These are phyloP conservation scores for Penicillium sp. DNA, from an alignment of 2,329 filamentous ascomycete genomes.

Conservation along the genomic window DNA sequence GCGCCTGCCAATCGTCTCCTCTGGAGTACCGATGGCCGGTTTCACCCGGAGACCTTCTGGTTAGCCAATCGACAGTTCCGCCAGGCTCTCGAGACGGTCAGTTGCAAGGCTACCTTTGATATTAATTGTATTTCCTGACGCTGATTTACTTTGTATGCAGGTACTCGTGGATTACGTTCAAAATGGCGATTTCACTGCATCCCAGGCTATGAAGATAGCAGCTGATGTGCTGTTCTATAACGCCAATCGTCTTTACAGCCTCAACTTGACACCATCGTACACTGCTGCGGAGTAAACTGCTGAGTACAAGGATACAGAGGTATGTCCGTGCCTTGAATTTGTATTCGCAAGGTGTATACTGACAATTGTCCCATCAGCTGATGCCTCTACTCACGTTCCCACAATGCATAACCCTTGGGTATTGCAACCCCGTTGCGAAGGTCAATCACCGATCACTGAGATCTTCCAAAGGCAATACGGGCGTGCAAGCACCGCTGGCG, in stretches of 20 bases:
- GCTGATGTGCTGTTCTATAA: conserved; percentile 73
- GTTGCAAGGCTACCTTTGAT: conserved; percentile 13
- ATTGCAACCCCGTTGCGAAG: conserved; percentile 28
- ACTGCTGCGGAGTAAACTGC: background rate
- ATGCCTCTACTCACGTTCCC: background rate
- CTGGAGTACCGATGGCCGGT: conserved; percentile 79
- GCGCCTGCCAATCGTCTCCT: conserved; percentile 72
- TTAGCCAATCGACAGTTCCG: conserved; percentile 70
- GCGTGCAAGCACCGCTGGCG: conserved; percentile 30
- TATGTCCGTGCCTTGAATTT: conserved; percentile 43
- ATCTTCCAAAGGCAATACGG: no score
- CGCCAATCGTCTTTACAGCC: conserved; percentile 69
- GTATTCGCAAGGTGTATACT: background rate
- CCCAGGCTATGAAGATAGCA: conserved; percentile 62
- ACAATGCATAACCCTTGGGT: conserved; percentile 34
- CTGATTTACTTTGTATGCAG: conserved; percentile 33
- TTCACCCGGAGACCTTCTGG: conserved; percentile 73
- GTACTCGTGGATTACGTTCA: conserved; percentile 65
- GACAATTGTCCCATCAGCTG: background rate
- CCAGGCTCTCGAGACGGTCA: conserved; percentile 65
- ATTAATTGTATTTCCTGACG: background rate
- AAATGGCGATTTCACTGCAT: conserved; percentile 59
- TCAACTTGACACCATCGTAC: conserved; percentile 45
- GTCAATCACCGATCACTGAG: background rate
- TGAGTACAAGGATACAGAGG: conserved; percentile 19